These are phyloP conservation scores for Phlebiopsis gigantea DNA, from an alignment of 768 basidiomycete species.

Conservation along the genomic window DNA sequence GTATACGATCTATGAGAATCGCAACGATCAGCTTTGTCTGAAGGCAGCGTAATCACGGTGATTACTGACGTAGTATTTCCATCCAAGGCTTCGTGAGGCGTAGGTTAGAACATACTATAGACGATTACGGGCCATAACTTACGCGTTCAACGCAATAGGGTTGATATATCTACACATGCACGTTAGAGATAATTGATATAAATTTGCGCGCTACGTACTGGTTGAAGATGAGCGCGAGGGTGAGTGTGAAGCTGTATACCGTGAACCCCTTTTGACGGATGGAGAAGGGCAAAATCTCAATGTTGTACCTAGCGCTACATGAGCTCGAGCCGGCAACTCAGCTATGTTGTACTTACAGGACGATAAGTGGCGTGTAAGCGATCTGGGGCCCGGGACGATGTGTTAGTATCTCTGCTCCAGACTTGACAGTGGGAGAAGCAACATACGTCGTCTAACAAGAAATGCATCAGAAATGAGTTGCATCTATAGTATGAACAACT, in stretches of 20 bases:
- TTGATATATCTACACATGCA: constrained; percentile 27
- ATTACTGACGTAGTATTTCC: constrained; percentile 40
- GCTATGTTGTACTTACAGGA: constrained; percentile 22
- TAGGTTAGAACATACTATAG: neutral
- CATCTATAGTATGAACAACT: constrained; percentile 7
- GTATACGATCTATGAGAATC: constrained; percentile 29
- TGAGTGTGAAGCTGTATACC: constrained; percentile 40
- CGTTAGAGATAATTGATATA: neutral
- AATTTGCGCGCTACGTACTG: constrained; percentile 26
- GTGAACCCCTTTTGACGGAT: constrained; percentile 45
- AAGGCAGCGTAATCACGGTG: no score
- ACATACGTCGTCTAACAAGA: constrained; percentile 27
- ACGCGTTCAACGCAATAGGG: constrained; percentile 33
- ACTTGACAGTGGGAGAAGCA: neutral
- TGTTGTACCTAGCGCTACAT: constrained; percentile 33
- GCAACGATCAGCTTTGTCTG: neutral
- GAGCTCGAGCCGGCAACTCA: neutral
- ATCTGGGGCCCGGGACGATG: constrained; percentile 20
- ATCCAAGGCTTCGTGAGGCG: constrained; percentile 26
- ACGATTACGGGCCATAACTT: constrained; percentile 1
- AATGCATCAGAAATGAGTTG: neutral
- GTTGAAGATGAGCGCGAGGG: constrained; percentile 44
- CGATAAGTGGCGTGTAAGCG: constrained; percentile 38
- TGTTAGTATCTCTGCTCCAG: neutral
- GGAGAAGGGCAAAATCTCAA: constrained; percentile 47